phyloP scores from a whole-genome alignment of 306 rosid genomes.

The Rubus idaeus region DNA sequence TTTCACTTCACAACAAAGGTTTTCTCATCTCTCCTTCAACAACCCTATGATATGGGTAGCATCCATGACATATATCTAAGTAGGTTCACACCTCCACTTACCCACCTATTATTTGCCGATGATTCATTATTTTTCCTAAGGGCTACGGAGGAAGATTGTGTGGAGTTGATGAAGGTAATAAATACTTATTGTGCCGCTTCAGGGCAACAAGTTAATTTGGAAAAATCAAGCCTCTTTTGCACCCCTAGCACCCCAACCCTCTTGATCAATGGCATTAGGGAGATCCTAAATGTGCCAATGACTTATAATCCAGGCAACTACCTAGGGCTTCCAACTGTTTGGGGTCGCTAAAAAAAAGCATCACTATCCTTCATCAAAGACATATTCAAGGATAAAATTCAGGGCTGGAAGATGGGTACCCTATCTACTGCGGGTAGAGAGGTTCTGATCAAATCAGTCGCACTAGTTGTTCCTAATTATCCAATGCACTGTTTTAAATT shows the following conservation, averaged over 20 bases:
- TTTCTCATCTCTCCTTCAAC: too few relatives aligned
- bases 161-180: not conserved
- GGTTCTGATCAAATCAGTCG: not conserved
- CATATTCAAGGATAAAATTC: too few relatives aligned
- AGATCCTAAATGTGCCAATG: not conserved
- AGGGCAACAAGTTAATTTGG: not conserved
- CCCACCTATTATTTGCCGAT: not conserved
- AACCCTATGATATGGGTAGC: too few relatives aligned
- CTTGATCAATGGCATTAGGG: not conserved
- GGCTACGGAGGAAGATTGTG: not conserved
- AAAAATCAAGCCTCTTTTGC: not conserved
- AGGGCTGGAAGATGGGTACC: not conserved
- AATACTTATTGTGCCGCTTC: not conserved
- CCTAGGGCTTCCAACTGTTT: not conserved
- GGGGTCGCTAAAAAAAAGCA: not conserved
- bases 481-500: not conserved
- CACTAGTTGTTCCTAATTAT: fast-evolving
- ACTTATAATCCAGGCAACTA: not conserved
- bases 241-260: not conserved
- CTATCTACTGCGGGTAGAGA: not conserved
- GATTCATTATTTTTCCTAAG: not conserved
- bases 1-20: too few relatives aligned
- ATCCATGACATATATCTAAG: too few relatives aligned
- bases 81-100: too few relatives aligned
- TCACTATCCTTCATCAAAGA: not conserved